phyloP scores from a whole-genome alignment of 2,329 filamentous ascomycete genomes.

The Botrytis byssoidea region DNA sequence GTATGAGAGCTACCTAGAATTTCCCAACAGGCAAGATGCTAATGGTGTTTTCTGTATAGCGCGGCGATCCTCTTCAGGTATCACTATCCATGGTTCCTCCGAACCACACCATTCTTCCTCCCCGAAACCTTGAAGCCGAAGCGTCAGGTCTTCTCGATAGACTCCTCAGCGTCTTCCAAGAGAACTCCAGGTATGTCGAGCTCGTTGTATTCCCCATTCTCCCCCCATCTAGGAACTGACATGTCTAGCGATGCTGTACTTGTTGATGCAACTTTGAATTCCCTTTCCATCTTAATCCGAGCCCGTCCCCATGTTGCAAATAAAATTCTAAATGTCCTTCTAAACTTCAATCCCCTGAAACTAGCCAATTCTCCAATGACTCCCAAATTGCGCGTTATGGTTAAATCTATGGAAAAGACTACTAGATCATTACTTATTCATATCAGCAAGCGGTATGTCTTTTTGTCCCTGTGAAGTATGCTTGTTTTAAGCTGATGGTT shows the following conservation, averaged over 20 bases:
- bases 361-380: slow-evolving; percentile 75
- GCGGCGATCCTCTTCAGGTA: slow-evolving; percentile 74
- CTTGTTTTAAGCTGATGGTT: slow-evolving; percentile 31
- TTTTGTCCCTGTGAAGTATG: slow-evolving; percentile 9
- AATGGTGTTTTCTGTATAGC: slow-evolving; percentile 44
- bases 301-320: slow-evolving; percentile 76
- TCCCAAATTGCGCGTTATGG: slow-evolving; percentile 73
- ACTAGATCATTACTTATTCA: slow-evolving; percentile 81
- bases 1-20: slow-evolving; percentile 52
- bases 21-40: slow-evolving; percentile 12
- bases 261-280: slow-evolving; percentile 89
- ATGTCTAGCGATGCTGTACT: slow-evolving; percentile 73
- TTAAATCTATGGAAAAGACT: slow-evolving; percentile 94
- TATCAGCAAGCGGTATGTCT: slow-evolving; percentile 68
- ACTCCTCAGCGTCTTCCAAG: slow-evolving; percentile 80
- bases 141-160: slow-evolving; percentile 87
- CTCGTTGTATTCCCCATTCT: slow-evolving; percentile 8
- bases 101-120: slow-evolving; percentile 77
- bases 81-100: slow-evolving; percentile 82
- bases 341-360: slow-evolving; percentile 90
- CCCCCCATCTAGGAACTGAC: slow-evolving; percentile 41
- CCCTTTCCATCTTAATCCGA: slow-evolving; percentile 77
- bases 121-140: slow-evolving; percentile 85
- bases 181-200: slow-evolving; percentile 70
- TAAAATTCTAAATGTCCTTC: slow-evolving; percentile 79